These are phyloP conservation scores for Heracleum sosnowskyi DNA, from an alignment of 129 eudicot genomes.

Conservation along the genomic window DNA sequence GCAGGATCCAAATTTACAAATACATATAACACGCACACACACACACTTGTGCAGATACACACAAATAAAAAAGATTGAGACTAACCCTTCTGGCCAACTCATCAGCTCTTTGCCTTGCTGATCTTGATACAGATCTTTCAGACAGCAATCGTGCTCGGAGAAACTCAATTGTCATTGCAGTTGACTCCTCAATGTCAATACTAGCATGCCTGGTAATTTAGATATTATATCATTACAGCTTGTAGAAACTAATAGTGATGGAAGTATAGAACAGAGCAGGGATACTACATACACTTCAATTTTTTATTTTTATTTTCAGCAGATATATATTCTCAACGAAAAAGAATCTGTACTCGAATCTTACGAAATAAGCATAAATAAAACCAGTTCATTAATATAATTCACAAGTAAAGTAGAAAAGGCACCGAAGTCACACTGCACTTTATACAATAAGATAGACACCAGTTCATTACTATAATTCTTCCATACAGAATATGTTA, in stretches of 20 bases:
- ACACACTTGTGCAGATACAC: not conserved
- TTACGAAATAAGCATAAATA: not conserved
- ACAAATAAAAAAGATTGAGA: not conserved
- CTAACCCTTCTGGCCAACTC: constrained; percentile 89
- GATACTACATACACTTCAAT: not conserved
- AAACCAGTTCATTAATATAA: no score
- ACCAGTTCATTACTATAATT: not conserved
- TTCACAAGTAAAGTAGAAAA: not conserved
- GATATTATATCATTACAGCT: not conserved
- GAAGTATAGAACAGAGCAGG: not conserved
- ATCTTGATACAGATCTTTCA: constrained; percentile 81
- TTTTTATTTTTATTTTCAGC: not conserved
- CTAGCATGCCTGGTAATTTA: constrained; percentile 18
- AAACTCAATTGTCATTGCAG: constrained; percentile 67
- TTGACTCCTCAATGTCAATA: constrained; percentile 68
- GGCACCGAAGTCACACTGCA: not conserved
- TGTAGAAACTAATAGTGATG: not conserved
- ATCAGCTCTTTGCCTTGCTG: constrained; percentile 76
- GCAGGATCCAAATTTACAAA: not conserved
- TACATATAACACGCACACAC: not conserved
- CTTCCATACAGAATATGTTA: not conserved
- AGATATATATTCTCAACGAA: not conserved
- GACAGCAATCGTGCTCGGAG: constrained; percentile 81
- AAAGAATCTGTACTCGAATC: not conserved
- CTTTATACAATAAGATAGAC: not conserved